Percentiles rank a stretch among this genome's conserved stretches.
Evolutionary conservation across 2,329 filamentous ascomycete genomes (phyloP).

Genomic region (Metarhizium robertsii): DNA sequence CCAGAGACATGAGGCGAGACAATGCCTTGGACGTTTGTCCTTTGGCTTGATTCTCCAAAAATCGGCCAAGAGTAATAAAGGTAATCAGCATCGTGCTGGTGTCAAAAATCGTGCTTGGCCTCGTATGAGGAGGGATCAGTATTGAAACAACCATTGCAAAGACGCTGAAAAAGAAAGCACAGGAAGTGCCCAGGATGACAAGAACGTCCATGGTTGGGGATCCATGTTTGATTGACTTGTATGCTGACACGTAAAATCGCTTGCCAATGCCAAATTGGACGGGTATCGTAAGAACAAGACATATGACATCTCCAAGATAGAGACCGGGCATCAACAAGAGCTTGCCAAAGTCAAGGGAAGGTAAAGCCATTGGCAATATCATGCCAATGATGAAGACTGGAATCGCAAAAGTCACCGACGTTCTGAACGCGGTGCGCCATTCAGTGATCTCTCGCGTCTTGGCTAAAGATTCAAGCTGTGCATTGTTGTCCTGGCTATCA

Average conservation of each 20-base stretch:
- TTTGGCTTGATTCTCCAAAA: slow-evolving; percentile 88
- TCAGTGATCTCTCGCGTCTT: slow-evolving; percentile 96
- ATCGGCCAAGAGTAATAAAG: slow-evolving; percentile 85
- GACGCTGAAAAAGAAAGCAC: slow-evolving; percentile 92
- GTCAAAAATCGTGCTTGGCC: slow-evolving; percentile 87
- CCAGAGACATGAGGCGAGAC: slow-evolving; percentile 88
- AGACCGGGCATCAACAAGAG: slow-evolving; percentile 61
- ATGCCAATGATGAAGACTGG: slow-evolving; percentile 91
- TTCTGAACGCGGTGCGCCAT: slow-evolving; percentile 74
- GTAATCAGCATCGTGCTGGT: slow-evolving; percentile 98
- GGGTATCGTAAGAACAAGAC: slow-evolving; percentile 75
- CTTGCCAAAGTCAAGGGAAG: slow-evolving; percentile 66
- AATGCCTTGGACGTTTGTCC: slow-evolving; percentile 92
- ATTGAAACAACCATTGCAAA: slow-evolving; percentile 80
- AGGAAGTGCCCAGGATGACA: slow-evolving; percentile 85
- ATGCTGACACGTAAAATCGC: slow-evolving; percentile 90
- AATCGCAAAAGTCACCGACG: slow-evolving; percentile 72
- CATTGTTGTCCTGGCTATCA: slow-evolving; percentile 91
- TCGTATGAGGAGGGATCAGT: slow-evolving; percentile 61
- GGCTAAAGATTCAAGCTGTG: slow-evolving; percentile 87
- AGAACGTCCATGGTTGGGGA: slow-evolving; percentile 97
- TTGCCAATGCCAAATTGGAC: slow-evolving; percentile 95
- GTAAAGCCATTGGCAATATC: slow-evolving; percentile 81
- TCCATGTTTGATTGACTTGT: slow-evolving; percentile 80
- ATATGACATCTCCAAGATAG: slow-evolving; percentile 81